Evolutionary conservation across 139 green algal species (phyloP), one percentile per base, ranked within the genome.

Genomic region (Chlamydomonas sphaeroides): DNA sequence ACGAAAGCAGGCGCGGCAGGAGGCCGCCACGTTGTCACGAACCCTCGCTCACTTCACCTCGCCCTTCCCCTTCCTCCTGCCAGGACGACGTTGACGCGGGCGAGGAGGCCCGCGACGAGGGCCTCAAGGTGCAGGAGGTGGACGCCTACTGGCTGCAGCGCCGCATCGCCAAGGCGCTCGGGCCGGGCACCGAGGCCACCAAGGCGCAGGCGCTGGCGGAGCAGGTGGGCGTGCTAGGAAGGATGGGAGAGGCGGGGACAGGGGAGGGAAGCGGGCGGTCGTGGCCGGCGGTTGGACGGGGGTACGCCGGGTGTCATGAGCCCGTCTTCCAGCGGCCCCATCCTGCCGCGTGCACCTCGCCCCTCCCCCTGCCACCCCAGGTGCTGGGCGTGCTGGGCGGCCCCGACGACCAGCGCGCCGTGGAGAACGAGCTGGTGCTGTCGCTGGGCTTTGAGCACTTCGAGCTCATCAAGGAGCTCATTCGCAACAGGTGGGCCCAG

Each of bases 81-180:
- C 59, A 80, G 74, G 42, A 83, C 65, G 81, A 89, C 68, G 77
- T 88, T 32, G 84, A 89, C 33, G 86, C 71, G 36, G 86, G 81
- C 48, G 82, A 86, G 82, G 84, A 86, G 81, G 66, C 59, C 25
- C 57, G 56, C 11, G 88, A 89, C 68, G 84, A 86, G 36, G 90
- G 79, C 26, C 72, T 89, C 38, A 65, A 77, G 53, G 84, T 88
- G 33, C 77, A 94, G 84, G 95, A 98, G 71, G 98, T 99, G 83
- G 97, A 99, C 83, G 97, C 97, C 7, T 99, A 98, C 92, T 99
- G 97, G 97, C 94, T 99, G 86, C 97, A 99, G 92, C 94, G 97
- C 35, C 85, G 93, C 62, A 89, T 99, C 20, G 79, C 88, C 39
- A 86, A 89, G 39, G 95, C 92, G 0, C 94, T 95, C 53, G 90